These are phyloP conservation scores for Candida railenensis DNA, from an alignment of 805 yeast species.

Conservation along the genomic window DNA sequence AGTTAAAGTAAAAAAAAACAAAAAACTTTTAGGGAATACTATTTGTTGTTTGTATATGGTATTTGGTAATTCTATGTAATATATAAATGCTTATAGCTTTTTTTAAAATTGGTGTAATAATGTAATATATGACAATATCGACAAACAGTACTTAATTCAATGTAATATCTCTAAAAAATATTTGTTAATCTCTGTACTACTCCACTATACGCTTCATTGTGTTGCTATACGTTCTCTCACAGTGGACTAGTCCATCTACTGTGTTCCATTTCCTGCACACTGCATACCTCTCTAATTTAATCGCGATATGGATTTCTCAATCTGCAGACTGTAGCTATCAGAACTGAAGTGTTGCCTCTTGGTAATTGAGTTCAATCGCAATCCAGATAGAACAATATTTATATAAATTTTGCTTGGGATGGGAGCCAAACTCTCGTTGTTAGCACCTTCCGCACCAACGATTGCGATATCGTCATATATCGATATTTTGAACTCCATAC, in stretches of 20 bases:
- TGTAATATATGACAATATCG: neutral
- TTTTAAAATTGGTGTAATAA: neutral
- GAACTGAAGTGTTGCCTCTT: too few species aligned
- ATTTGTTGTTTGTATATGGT: neutral
- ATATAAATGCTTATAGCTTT: neutral
- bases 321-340: too few species aligned
- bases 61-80: neutral
- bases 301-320: too few species aligned
- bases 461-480: conserved; percentile 89
- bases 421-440: conserved; percentile 85
- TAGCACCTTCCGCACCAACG: conserved; percentile 90
- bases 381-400: neutral
- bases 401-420: conserved; percentile 30
- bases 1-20: neutral
- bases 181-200: too few species aligned
- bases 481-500: conserved; percentile 72
- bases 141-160: too few species aligned
- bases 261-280: too few species aligned
- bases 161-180: too few species aligned
- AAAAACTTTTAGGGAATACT: conserved; percentile 2
- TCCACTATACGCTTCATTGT: too few species aligned
- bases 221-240: too few species aligned
- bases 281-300: too few species aligned
- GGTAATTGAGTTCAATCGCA: neutral
- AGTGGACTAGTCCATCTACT: too few species aligned